A percentile compares a stretch with the other conserved stretches of the same genome.
Conservation (phyloP, 2,329 filamentous ascomycete species). For the Cercospora sp. region DNA sequence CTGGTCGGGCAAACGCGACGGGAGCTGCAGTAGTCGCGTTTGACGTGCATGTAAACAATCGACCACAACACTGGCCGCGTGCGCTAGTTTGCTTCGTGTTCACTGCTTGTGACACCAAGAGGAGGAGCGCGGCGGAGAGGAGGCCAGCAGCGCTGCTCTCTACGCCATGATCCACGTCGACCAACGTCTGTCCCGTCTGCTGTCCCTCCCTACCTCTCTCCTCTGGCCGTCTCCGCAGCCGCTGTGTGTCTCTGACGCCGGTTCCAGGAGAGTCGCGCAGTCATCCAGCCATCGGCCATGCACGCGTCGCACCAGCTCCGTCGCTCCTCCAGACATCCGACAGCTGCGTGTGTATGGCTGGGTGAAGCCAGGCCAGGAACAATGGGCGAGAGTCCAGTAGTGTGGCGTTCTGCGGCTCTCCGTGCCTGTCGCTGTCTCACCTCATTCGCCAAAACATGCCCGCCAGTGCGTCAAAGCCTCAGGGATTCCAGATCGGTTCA, state of each 20-base stretch:
- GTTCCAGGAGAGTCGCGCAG: background rate
- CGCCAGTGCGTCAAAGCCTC: background rate
- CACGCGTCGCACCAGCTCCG: background rate
- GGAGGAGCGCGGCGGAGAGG: background rate
- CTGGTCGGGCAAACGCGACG: background rate
- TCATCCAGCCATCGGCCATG: background rate
- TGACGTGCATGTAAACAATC: slow-evolving; percentile 3
- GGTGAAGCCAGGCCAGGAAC: background rate
- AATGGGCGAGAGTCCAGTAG: background rate
- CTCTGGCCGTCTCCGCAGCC: background rate
- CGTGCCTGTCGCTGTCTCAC: background rate
- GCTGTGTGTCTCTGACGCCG: background rate
- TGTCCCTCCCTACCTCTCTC: background rate
- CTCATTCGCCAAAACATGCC: background rate
- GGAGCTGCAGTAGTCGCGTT: background rate
- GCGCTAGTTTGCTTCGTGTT: background rate
- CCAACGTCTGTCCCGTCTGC: background rate
- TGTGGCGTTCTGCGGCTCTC: background rate
- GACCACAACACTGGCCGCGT: background rate
- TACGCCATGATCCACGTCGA: slow-evolving; percentile 5
- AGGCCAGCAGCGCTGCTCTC: background rate
- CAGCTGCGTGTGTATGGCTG: background rate
- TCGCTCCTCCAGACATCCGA: background rate
- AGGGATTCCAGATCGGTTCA: background rate
- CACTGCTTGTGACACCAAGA: background rate